Evolutionary conservation across 805 yeast species (phyloP).

Genomic region (Candida tibetensis): DNA sequence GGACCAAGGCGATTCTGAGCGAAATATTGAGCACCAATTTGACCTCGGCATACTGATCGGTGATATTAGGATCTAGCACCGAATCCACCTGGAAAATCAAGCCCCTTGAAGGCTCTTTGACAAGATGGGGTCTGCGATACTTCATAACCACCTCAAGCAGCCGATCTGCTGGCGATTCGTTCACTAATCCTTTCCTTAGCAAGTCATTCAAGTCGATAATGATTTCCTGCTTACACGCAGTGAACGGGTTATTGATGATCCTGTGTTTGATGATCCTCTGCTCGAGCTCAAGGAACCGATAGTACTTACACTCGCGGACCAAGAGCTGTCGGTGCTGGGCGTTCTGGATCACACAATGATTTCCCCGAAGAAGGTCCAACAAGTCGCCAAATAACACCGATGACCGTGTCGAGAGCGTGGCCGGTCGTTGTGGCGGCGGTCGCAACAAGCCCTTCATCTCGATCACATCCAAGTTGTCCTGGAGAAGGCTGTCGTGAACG

Average conservation of each 20-base stretch:
- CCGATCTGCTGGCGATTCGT: slow-evolving; percentile 17
- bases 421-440: slow-evolving; percentile 76
- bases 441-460: slow-evolving; percentile 50
- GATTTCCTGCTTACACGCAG: slow-evolving; percentile 51
- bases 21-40: slow-evolving; percentile 31
- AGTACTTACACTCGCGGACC: slow-evolving; percentile 70
- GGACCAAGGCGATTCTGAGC: slow-evolving; percentile 22
- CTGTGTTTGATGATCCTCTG: slow-evolving; percentile 59
- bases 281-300: slow-evolving; percentile 71
- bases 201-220: slow-evolving; percentile 48
- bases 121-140: slow-evolving; percentile 34
- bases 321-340: slow-evolving; percentile 57
- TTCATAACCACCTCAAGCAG: slow-evolving; percentile 20
- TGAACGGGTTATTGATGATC: slow-evolving; percentile 51
- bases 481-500: slow-evolving; percentile 50
- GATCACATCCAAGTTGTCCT: slow-evolving; percentile 41
- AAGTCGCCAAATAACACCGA: slow-evolving; percentile 54
- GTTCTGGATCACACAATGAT: slow-evolving; percentile 42
- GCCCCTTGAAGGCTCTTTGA: slow-evolving; percentile 29
- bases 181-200: slow-evolving; percentile 32
- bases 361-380: slow-evolving; percentile 55
- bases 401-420: slow-evolving; percentile 50
- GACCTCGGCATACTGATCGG: slow-evolving; percentile 22
- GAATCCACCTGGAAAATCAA: slow-evolving; percentile 33
- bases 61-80: slow-evolving; percentile 7